These are phyloP conservation scores for Alternaria gaisen DNA, from an alignment of 2,329 filamentous ascomycete species.

Conservation along the genomic window DNA sequence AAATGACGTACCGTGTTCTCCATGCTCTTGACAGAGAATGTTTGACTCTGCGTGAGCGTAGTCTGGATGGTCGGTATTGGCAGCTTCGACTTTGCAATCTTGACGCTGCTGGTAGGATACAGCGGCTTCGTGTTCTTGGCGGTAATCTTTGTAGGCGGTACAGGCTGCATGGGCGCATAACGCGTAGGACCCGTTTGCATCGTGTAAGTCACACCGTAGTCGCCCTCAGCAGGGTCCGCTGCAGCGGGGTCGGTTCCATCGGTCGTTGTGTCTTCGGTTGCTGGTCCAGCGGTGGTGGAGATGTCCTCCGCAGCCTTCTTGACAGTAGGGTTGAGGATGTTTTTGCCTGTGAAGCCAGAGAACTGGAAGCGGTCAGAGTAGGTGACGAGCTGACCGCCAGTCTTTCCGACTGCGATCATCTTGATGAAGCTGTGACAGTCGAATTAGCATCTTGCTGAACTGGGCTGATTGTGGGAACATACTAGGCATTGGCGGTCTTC, in stretches of 20 bases:
- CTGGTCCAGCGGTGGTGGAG: conserved; percentile 41
- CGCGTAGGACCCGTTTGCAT: conserved; percentile 66
- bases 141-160: conserved; percentile 68
- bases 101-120: conserved; percentile 65
- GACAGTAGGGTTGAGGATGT: conserved; percentile 60
- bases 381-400: conserved; percentile 65
- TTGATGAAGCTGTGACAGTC: conserved; percentile 40
- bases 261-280: conserved; percentile 32
- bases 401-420: conserved; percentile 64
- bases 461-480: conserved; percentile 35
- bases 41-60: conserved; percentile 62
- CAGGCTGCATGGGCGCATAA: conserved; percentile 69
- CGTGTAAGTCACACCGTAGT: conserved; percentile 60
- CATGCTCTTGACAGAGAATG: conserved; percentile 60
- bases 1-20: conserved; percentile 66
- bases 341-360: conserved; percentile 70
- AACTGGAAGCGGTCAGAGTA: conserved; percentile 72
- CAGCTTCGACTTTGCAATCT: conserved; percentile 62
- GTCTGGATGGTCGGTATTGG: conserved; percentile 56
- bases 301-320: conserved; percentile 49
- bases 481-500: conserved; percentile 64
- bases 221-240: conserved; percentile 24
- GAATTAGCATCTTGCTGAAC: conserved; percentile 15
- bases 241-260: conserved; percentile 34
- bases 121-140: conserved; percentile 59